phyloP scores from a whole-genome alignment of 139 green algal species.

The Chlorella sp. region DNA sequence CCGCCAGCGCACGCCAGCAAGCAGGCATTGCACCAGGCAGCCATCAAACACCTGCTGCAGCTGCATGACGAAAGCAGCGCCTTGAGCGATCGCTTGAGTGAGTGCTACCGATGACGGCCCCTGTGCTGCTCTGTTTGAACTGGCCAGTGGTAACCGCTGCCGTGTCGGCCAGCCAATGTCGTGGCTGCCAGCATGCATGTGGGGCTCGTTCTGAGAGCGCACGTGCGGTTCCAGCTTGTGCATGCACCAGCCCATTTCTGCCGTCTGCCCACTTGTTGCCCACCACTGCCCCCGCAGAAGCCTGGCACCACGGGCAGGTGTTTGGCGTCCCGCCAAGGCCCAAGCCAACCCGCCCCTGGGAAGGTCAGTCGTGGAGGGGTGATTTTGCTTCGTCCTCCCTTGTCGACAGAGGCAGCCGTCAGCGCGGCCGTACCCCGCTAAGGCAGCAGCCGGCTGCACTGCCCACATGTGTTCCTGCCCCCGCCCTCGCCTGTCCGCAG shows the following conservation, averaged over 20 bases:
- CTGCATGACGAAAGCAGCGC: not conserved
- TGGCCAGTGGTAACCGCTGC: too few relatives aligned
- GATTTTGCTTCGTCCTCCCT: not conserved
- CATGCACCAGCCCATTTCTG: not conserved
- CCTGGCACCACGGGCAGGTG: not conserved
- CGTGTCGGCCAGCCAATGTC: not conserved
- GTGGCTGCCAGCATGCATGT: not conserved
- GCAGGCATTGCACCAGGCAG: not conserved
- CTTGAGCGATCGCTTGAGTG: not conserved
- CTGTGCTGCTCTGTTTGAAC: too few relatives aligned
- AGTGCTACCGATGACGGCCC: not conserved
- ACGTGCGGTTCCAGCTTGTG: not conserved
- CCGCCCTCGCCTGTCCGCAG: not conserved
- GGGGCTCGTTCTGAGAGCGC: not conserved
- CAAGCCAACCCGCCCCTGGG: not conserved
- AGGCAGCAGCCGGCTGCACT: not conserved
- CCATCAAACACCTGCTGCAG: not conserved
- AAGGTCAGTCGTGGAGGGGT: conserved; percentile 3
- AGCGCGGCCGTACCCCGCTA: not conserved
- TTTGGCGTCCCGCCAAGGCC: not conserved
- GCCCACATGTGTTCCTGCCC: not conserved
- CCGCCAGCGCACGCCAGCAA: not conserved
- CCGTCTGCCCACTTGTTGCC: not conserved
- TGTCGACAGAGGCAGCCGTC: not conserved
- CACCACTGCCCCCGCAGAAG: not conserved